These are phyloP conservation scores for Tulasnella sp. DNA, from an alignment of 768 basidiomycete genomes.

Conservation along the genomic window DNA sequence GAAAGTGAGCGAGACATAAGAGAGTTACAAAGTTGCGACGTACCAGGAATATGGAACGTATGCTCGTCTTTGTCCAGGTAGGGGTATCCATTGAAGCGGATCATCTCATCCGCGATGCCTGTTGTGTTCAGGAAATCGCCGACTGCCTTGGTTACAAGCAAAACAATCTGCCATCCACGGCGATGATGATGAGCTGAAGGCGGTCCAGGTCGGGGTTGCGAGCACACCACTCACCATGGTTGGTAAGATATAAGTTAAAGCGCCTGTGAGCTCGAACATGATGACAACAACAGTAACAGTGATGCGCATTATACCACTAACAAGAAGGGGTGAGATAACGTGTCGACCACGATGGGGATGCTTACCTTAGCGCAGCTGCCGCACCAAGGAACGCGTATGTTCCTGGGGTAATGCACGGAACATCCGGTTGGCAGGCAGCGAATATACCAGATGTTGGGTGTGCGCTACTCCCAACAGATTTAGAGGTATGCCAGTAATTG, in stretches of 20 bases:
- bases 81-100: constrained; percentile 93
- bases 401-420: constrained; percentile 95
- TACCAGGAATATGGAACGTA: constrained; percentile 82
- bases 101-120: constrained; percentile 95
- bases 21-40: constrained; percentile 21
- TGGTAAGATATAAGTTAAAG: constrained; percentile 90
- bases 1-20: neutral
- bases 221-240: constrained; percentile 62
- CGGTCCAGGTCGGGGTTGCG: neutral
- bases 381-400: constrained; percentile 97
- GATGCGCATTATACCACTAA: constrained; percentile 88
- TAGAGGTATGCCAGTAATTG: neutral
- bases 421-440: constrained; percentile 77
- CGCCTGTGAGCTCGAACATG: constrained; percentile 98
- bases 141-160: constrained; percentile 93
- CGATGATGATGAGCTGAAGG: neutral
- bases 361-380: constrained; percentile 83
- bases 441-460: constrained; percentile 80
- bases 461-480: constrained; percentile 37
- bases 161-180: constrained; percentile 56
- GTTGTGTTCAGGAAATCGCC: constrained; percentile 86
- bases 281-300: constrained; percentile 98
- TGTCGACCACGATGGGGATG: too few species aligned
- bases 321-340: neutral
- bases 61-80: constrained; percentile 94